Conservation (phyloP, 306 rosid species). For the Psophocarpus tetragonolobus region DNA sequence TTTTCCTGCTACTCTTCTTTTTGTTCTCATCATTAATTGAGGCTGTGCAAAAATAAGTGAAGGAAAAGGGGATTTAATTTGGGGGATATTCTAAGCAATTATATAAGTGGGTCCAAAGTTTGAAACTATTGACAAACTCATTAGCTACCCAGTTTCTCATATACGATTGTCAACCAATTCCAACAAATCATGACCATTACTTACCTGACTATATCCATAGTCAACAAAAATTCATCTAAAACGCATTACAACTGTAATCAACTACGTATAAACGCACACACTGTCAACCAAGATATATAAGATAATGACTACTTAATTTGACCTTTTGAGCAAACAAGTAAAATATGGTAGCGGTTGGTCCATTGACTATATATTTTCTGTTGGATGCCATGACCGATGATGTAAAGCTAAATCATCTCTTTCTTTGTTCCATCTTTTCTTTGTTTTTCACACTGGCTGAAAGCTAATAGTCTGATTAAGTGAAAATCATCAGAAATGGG, state of each 20-base stretch:
- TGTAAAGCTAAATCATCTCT: background rate
- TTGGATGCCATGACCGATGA: background rate
- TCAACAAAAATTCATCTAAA: conserved; percentile 47
- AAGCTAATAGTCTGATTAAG: background rate
- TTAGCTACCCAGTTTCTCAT: conserved; percentile 37
- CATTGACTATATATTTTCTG: background rate
- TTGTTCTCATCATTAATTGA: background rate
- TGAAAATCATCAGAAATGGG: background rate
- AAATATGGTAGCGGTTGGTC: conserved; percentile 20
- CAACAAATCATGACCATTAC: conserved; percentile 54
- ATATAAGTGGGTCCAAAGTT: conserved; percentile 38
- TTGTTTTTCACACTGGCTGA: conserved; percentile 23
- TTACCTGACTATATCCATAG: conserved; percentile 48
- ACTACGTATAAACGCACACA: conserved; percentile 1
- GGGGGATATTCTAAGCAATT: background rate
- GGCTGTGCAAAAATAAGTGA: background rate
- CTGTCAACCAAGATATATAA: background rate
- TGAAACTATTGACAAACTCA: conserved; percentile 41
- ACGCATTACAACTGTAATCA: conserved; percentile 53
- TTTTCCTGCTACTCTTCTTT: background rate
- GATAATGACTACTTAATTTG: conserved; percentile 24
- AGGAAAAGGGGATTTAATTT: background rate
- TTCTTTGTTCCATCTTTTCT: conserved; percentile 6
- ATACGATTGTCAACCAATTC: conserved; percentile 54
- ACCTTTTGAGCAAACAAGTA: conserved; percentile 35